Evolutionary conservation across 179 eudicot genomes (phyloP).

Genomic region (Nepenthes alata): DNA sequence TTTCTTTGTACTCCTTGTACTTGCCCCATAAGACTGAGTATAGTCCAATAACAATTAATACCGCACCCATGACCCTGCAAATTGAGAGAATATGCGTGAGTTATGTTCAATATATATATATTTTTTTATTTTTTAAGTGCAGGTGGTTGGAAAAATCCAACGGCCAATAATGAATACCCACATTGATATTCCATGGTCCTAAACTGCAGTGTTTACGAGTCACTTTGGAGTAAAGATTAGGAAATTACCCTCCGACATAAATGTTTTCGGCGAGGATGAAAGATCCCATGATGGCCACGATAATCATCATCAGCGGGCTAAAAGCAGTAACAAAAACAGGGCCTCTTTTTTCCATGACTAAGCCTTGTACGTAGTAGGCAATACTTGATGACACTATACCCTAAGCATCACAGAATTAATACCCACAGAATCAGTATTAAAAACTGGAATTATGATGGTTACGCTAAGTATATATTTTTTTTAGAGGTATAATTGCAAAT

Average conservation of each 20-base stretch:
- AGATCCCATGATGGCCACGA: constrained; percentile 87
- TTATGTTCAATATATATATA: background rate
- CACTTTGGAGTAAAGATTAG: background rate
- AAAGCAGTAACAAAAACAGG: constrained; percentile 92
- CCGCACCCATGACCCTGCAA: constrained; percentile 57
- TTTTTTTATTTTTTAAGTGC: background rate
- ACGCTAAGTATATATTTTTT: background rate
- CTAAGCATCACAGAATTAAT: constrained; percentile 15
- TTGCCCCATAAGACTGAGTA: constrained; percentile 94
- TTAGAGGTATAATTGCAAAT: background rate
- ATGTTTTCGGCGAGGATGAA: constrained; percentile 81
- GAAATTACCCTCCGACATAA: constrained; percentile 47
- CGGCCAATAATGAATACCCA: too few relatives aligned
- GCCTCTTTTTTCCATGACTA: constrained; percentile 75
- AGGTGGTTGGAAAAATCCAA: too few relatives aligned
- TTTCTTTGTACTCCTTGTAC: constrained; percentile 71
- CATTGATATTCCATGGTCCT: too few relatives aligned
- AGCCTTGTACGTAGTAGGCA: constrained; percentile 82
- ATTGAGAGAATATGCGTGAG: too few relatives aligned
- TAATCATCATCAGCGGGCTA: constrained; percentile 90
- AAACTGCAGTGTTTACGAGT: too few relatives aligned
- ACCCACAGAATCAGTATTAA: background rate
- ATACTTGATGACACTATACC: constrained; percentile 79
- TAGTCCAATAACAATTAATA: constrained; percentile 67
- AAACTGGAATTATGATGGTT: background rate